Evolutionary conservation across 1,284 basidiomycete genomes (phyloP), one percentile per base, ranked within the genome.

Genomic region (Jaminaea rosea): DNA sequence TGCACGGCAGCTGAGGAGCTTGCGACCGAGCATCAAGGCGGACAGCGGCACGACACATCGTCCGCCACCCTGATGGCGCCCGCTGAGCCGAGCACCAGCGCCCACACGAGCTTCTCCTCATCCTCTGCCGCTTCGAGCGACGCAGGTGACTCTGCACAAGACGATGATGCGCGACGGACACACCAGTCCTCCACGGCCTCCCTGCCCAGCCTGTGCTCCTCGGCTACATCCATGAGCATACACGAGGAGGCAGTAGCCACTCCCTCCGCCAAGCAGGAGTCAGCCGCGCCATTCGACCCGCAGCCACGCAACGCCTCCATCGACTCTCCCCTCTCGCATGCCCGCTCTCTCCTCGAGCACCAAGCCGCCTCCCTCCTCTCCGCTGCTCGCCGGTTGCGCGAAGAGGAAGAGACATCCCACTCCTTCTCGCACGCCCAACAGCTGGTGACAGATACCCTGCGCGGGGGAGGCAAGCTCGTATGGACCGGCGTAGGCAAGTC

Each of bases 401-500:
- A 42, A 11, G 39, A 42, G 17, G 15, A 42, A 24, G 39, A 42
- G 19, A 42, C 39, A 15, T 42, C 11, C 4, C 19, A 17, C 4
- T 11, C 19, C 13, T 42, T 42, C 19, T n/a, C 19, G 23, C 15
- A 23, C 39, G 39, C 39, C 19, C 39, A 42, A 23, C 39, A 42
- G 15, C 39, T 42, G 13, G 19, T 42, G 6, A 23, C 11, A n/a
- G 39, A 42, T 5, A 23, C 39, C 3, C 39, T 42, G 19, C 19
- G 24, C 19, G 15, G 64, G 44, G 49, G 66, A 54, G 75, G 75
- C 36, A 76, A 76, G 55, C 56, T 77, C 13, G 61, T 76, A 19
- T 60, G 75, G 15, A 73, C 70, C 0, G 76, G 76, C 19, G 68
- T 77, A 2, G 76, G 76, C 24, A 77, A 77, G 59, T 13, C 26